phyloP scores from a whole-genome alignment of 306 rosid genomes.

The Dicorynia guianensis region DNA sequence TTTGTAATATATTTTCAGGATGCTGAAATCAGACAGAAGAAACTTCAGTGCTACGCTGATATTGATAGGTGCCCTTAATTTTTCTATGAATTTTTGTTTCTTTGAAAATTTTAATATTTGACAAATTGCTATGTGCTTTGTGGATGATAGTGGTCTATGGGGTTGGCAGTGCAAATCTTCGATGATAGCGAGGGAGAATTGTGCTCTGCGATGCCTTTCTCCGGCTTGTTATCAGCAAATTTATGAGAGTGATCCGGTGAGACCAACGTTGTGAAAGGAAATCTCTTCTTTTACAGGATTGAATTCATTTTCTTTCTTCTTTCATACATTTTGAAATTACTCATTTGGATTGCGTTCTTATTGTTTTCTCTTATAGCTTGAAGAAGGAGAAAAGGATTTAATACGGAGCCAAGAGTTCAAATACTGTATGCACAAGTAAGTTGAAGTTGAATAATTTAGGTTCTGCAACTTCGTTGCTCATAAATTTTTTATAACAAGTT shows the following conservation, averaged over 20 bases:
- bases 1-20: constrained; percentile 56
- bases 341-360: constrained; percentile 14
- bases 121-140: background rate
- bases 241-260: constrained; percentile 89
- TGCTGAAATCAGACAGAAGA: constrained; percentile 71
- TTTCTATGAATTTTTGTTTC: background rate
- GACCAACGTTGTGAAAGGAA: constrained; percentile 23
- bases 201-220: constrained; percentile 90
- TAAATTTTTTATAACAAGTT: background rate
- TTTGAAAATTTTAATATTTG: background rate
- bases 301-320: background rate
- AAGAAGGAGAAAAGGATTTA: constrained; percentile 94
- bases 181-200: constrained; percentile 77
- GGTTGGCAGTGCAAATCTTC: constrained; percentile 85
- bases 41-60: constrained; percentile 83
- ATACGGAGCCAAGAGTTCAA: constrained; percentile 83
- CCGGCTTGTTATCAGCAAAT: constrained; percentile 78
- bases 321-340: constrained; percentile 24
- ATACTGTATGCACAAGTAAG: constrained; percentile 89
- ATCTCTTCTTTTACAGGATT: constrained; percentile 9
- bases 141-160: constrained; percentile 77
- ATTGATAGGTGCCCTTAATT: constrained; percentile 65
- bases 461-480: constrained; percentile 31
- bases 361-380: constrained; percentile 62
- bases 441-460: constrained; percentile 38